phyloP scores from a whole-genome alignment of 2,329 filamentous ascomycete species.

The Metarhizium guizhouense region DNA sequence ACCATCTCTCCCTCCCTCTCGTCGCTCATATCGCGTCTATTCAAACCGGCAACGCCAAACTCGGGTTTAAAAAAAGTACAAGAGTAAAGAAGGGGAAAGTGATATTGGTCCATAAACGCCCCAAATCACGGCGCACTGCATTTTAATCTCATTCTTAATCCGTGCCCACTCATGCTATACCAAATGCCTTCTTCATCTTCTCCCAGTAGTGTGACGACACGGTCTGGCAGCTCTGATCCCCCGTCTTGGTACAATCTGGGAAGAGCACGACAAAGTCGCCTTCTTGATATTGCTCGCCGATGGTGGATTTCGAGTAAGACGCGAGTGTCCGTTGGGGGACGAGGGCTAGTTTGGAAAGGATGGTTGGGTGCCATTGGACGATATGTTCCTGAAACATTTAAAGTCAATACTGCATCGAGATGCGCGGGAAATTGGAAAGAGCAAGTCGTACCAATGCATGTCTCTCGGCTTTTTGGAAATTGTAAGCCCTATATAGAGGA shows the following conservation, averaged over 20 bases:
- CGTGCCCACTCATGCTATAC: conserved; percentile 4
- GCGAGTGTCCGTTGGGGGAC: conserved; percentile 83
- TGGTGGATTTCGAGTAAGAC: conserved; percentile 53
- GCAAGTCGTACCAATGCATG: conserved; percentile 70
- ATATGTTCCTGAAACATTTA: conserved; percentile 59
- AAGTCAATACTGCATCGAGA: neutral
- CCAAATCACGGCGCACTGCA: conserved; percentile 7
- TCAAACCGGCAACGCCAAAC: conserved; percentile 8
- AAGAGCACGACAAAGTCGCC: conserved; percentile 82
- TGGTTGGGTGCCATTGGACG: conserved; percentile 93
- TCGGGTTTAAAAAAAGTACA: neutral
- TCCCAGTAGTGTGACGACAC: conserved; percentile 51
- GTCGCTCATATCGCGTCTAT: neutral
- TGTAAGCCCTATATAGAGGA: conserved; percentile 85
- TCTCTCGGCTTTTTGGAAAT: conserved; percentile 88
- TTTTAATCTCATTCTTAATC: neutral
- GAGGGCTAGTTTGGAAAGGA: conserved; percentile 80
- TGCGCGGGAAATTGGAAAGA: too few species aligned
- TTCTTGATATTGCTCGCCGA: conserved; percentile 62
- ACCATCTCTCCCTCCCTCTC: neutral
- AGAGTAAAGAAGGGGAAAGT: neutral
- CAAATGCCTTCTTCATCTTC: conserved; percentile 36
- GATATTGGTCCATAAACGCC: conserved; percentile 8
- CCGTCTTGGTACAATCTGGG: conserved; percentile 55
- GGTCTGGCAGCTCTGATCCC: conserved; percentile 56